Base-by-base conservation (phyloP, 352 stramenopile species). In the Lagenidium sp. region DNA sequence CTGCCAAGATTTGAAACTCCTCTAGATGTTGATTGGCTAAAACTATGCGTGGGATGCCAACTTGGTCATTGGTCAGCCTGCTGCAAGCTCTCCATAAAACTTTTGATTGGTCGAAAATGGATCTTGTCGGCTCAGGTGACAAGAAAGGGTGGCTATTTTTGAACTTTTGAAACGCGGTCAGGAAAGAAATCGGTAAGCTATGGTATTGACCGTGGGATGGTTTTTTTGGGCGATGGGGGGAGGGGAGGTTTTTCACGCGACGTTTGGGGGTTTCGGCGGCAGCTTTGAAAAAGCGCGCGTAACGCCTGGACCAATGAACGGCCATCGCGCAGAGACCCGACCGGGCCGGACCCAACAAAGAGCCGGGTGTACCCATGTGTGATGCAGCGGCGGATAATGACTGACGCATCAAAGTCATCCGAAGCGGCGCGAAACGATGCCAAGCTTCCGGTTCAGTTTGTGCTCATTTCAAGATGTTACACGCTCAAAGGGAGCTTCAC, bases 101-200 rank as follows among this genome's bases (percentile, higher is more conserved):
- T n/a, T n/a, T n/a, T n/a, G n/a, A n/a, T n/a, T n/a, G n/a, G n/a
- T n/a, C n/a, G n/a, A n/a, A n/a, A n/a, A n/a, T n/a, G n/a, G n/a
- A n/a, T n/a, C n/a, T n/a, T n/a, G n/a, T n/a, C n/a, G n/a, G n/a
- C n/a, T n/a, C n/a, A n/a, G n/a, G n/a, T n/a, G n/a, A n/a, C n/a
- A n/a, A n/a, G n/a, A n/a, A n/a, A n/a, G n/a, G n/a, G n/a, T n/a
- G 42, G 28, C 50, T 56, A 57, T 53, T 55, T 70, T 67, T 70
- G 60, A 66, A 64, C 54, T 43, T 63, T 67, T 64, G 53, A 67
- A 66, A 66, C 35, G 38, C n/a, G n/a, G n/a, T n/a, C 45, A 54
- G 46, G 23, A 49, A 61, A 61, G 28, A 57, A 52, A 48, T 21
- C 4, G 30, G 55, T 63, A 58, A 20, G 47, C 58, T 63, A 52